Percentiles rank a stretch among this genome's conserved stretches.
These are phyloP conservation scores for Warburgia ugandensis DNA, from an alignment of 164 flowering plant species.

Conservation along the genomic window DNA sequence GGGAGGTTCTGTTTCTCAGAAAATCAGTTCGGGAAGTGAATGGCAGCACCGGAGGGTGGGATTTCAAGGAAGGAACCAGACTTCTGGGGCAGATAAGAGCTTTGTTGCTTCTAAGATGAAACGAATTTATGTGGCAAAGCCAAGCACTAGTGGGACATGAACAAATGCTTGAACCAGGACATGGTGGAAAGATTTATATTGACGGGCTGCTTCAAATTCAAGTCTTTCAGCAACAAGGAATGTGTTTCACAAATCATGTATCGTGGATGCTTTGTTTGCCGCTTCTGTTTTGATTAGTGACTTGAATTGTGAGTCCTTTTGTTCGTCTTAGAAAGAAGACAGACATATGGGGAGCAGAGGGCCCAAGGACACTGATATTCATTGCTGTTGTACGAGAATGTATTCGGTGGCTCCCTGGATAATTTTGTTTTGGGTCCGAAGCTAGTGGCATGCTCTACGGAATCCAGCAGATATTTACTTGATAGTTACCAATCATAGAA, in stretches of 20 bases:
- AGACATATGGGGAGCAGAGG: neutral
- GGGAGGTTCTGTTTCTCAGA: slow-evolving; percentile 40
- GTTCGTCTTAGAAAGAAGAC: no score
- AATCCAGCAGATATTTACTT: slow-evolving; percentile 2
- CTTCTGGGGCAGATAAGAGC: slow-evolving; percentile 43
- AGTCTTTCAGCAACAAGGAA: no score
- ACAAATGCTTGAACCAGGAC: slow-evolving; percentile 1
- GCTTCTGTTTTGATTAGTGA: slow-evolving; percentile 5
- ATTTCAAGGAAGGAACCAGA: slow-evolving; percentile 58
- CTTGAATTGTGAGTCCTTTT: slow-evolving; percentile 1
- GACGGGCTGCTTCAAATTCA: neutral
- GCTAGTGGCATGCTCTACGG: slow-evolving; percentile 1
- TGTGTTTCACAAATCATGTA: no score
- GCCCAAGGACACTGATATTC: neutral
- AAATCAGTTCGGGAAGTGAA: slow-evolving; percentile 38
- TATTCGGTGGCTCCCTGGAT: neutral
- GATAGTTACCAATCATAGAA: neutral
- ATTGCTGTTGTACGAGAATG: neutral
- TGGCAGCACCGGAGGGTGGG: slow-evolving; percentile 65
- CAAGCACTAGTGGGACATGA: slow-evolving; percentile 32
- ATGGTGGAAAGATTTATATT: neutral
- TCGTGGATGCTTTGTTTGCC: no score
- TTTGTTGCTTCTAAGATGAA: slow-evolving; percentile 46
- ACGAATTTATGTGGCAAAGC: slow-evolving; percentile 90
- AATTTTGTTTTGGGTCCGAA: neutral